Base-by-base conservation (phyloP, 805 yeast species). In the Priceomyces melissophilus region DNA sequence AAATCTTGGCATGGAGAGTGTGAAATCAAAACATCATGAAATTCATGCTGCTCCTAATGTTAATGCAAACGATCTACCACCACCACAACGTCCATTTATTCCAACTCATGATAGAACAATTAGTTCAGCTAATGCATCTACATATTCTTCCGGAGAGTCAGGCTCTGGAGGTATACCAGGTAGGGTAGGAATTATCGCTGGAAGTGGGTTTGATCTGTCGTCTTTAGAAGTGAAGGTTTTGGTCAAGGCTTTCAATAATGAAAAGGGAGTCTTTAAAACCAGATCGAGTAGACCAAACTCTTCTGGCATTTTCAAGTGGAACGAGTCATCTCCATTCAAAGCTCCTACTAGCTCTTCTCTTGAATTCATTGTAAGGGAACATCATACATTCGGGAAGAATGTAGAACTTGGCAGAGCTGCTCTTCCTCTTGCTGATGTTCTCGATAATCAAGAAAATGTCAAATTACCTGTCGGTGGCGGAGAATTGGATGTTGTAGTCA, bases 341-440 rank as follows among this genome's bases (percentile, higher is more conserved):
- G 82, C 91, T 4, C 69, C 82, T 3, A 62, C 81, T 3, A 82
- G 76, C 9, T 81, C 82, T 3, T 73, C 68, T 40, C 53, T 90
- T 32, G 65, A 78, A 2, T 77, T 91, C 53, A 70, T 72, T 31
- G 77, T 87, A 20, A 69, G 78, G 32, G 79, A 81, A 27, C 84
- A 78, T 54, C 93, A 86, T 57, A 75, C 79, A 2, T 74, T 90
- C 50, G 89, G 95, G 30, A 81, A 83, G 54, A 82, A 78, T 49
- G 66, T 69, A 20, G 85, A 78, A 42, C 41, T 88, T 31, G 95
- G 84, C 10, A 70, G 70, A 35, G 80, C 79, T 7, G 68, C 76
- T 30, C 52, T 87, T 25, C 61, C 65, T 10, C 63, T 86, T 46
- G 54, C 63, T 31, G 82, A 82, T 12, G 72, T 65, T n/a, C 50